Base-by-base conservation (phyloP, 345 rosid species). In the Rhizophora apiculata region DNA sequence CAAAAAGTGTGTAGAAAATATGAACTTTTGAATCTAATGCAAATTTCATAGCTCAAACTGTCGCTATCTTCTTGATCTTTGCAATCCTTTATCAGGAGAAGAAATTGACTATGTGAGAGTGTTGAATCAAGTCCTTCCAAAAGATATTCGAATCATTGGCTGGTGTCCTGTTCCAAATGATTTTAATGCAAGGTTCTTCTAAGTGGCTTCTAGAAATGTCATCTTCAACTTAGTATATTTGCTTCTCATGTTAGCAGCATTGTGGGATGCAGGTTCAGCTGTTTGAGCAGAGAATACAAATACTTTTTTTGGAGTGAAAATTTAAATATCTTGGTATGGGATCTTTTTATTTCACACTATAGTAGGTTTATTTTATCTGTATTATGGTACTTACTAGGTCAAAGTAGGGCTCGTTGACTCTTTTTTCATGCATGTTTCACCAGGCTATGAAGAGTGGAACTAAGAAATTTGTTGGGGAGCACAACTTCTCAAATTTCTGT, bases 31-130 rank as follows among this genome's bases (percentile, higher is more conserved):
- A 62, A 63, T 22, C 21, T 32, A 36, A 46, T 27, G 20, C 37
- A 34, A 60, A 22, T 60, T 62, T 43, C 36, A 4, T 26, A 20
- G 43, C 46, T 4, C 51, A 68, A 65, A 69, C 69, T 67, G 60
- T 43, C 43, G 6, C 54, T n/a, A 53, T 57, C 60, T 8, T 27
- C 6, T 21, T 10, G 30, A 13, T 13, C 49, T 43, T 56, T 56
- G 60, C 29, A 9, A 24, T 56, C 58, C 67, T 68, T 80, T 78
- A 55, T 65, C 84, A 87, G 87, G 71, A 61, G 84, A 74, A 70
- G 98, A 94, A 85, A 85, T 89, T 75, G 98, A 92, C 78, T 94
- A 94, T 71, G 96, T 91, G 72, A 85, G 86, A 82, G 85, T 87
- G 64, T 79, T 91, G 79, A 91, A 94, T 83, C 90, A 95, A 71